These are phyloP conservation scores for Tuber borchii DNA, from an alignment of 495 filamentous ascomycete genomes.

Conservation along the genomic window DNA sequence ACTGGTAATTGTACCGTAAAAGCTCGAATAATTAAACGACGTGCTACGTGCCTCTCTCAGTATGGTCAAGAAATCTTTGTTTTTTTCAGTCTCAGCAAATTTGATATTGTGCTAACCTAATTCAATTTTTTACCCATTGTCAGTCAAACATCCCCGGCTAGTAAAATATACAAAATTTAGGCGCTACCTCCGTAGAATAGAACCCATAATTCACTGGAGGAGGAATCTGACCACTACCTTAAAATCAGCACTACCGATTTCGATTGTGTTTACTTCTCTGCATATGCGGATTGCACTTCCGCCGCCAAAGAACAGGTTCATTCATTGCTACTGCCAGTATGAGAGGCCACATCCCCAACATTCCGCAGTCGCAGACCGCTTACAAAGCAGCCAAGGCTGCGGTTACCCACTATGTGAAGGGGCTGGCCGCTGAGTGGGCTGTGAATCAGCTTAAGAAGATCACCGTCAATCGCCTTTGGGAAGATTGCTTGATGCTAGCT, in stretches of 20 bases:
- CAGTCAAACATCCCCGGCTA: too few species aligned
- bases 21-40: too few species aligned
- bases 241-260: conserved; percentile 68
- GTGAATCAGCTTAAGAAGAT: too few species aligned
- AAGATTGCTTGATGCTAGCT: conserved; percentile 98
- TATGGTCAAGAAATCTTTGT: too few species aligned
- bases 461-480: conserved; percentile 81
- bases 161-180: too few species aligned
- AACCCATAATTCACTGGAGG: not conserved
- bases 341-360: conserved; percentile 69
- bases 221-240: conserved; percentile 53
- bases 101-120: too few species aligned
- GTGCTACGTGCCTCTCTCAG: too few species aligned
- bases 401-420: conserved; percentile 55
- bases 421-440: too few species aligned
- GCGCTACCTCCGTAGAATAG: too few species aligned
- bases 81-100: too few species aligned
- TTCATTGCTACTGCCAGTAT: conserved; percentile 42
- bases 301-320: conserved; percentile 47
- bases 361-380: conserved; percentile 75
- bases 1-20: too few species aligned
- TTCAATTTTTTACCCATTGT: too few species aligned
- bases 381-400: conserved; percentile 88
- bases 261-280: conserved; percentile 77
- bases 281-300: conserved; percentile 66